Evolutionary conservation across 371 early-diverging fungal species (phyloP).

Genomic region (Mortierella sp.): DNA sequence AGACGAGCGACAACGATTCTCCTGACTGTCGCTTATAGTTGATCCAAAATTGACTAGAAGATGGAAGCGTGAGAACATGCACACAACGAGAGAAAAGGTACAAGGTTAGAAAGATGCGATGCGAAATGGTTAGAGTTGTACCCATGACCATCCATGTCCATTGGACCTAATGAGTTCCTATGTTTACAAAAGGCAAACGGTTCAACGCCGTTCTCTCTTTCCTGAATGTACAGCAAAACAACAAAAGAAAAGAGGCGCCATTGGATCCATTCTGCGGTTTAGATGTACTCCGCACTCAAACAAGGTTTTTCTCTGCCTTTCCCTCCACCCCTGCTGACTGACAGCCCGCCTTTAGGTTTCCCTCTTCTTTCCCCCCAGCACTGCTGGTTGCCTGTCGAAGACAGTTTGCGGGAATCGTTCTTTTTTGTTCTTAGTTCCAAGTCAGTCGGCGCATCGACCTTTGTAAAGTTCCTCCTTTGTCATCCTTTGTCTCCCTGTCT

Average conservation of each 20-base stretch:
- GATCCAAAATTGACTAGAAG: constrained; percentile 71
- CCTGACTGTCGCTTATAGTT: constrained; percentile 73
- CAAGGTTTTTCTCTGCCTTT: background rate
- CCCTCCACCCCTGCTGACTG: background rate
- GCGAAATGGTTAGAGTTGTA: background rate
- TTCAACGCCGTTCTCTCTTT: background rate
- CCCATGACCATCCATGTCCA: background rate
- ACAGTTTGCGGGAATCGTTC: too few relatives aligned
- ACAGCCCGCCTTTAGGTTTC: background rate
- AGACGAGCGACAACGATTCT: constrained; percentile 76
- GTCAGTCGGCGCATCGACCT: background rate
- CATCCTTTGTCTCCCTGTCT: background rate
- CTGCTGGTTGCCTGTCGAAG: too few relatives aligned
- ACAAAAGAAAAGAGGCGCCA: background rate
- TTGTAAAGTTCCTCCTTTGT: background rate
- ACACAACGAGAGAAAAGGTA: background rate
- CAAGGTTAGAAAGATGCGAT: background rate
- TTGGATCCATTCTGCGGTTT: background rate
- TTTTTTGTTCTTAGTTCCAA: background rate
- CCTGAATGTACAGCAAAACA: background rate
- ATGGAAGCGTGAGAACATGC: constrained; percentile 1
- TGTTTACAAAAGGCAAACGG: background rate
- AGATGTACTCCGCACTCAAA: background rate
- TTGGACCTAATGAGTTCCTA: background rate
- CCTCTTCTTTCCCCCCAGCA: background rate